Evolutionary conservation across 1,284 basidiomycete species (phyloP).

Genomic region (Irpex rosettiformis): DNA sequence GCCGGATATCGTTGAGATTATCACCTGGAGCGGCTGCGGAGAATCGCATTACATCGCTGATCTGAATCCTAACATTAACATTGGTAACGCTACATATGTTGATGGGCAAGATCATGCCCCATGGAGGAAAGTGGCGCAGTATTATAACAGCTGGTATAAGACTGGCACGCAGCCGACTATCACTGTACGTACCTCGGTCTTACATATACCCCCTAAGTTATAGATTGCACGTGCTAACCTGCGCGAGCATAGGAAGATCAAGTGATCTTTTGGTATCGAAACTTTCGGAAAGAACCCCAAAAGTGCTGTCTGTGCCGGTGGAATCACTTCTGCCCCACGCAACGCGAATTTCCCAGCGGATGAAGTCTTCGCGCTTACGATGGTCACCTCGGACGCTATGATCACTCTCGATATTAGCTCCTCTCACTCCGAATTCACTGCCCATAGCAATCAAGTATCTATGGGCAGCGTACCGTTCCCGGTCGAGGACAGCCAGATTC

Average conservation of each 20-base stretch:
- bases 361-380: conserved; percentile 30
- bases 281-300: conserved; percentile 31
- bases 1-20: conserved; percentile 16
- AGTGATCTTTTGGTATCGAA: conserved; percentile 34
- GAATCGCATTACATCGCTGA: conserved; percentile 15
- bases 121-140: conserved; percentile 31
- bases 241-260: conserved; percentile 23
- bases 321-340: conserved; percentile 24
- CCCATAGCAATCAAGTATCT: conserved; percentile 26
- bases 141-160: conserved; percentile 33
- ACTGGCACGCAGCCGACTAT: conserved; percentile 26
- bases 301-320: conserved; percentile 23
- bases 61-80: conserved; percentile 9
- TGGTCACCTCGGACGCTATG: conserved; percentile 28
- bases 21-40: conserved; percentile 20
- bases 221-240: not conserved
- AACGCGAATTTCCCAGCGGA: conserved; percentile 30
- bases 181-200: conserved; percentile 17
- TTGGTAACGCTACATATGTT: conserved; percentile 14
- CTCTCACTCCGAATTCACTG: conserved; percentile 25
- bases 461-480: conserved; percentile 31
- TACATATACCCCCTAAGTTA: too few species aligned
- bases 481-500: conserved; percentile 29
- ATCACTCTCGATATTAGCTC: conserved; percentile 31
- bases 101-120: conserved; percentile 14